Evolutionary conservation across 768 basidiomycete genomes (phyloP), one percentile per base, ranked within the genome.

Genomic region (Arthromyces matolae): DNA sequence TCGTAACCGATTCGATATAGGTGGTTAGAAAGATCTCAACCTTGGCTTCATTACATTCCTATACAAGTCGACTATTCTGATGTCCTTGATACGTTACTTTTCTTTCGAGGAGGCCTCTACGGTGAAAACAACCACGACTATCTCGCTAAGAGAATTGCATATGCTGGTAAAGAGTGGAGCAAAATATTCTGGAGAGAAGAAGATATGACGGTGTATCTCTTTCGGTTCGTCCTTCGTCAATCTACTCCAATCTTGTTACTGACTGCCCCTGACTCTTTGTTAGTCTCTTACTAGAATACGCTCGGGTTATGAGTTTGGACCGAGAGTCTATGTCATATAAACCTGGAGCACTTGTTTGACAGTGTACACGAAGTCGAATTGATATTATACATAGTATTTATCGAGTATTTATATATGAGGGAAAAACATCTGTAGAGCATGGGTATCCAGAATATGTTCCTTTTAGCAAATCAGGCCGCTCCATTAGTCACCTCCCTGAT

Each of bases 31-130:
- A 72, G 79, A 18, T 67, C 78, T 39, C 75, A 73, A 44, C 79
- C 83, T 0, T 86, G 84, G 83, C 75, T 85, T 2, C 84, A 86
- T 57, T 86, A 85, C 55, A 75, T 86, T 0, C 84, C 84, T 3
- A 64, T 86, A 3, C 75, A 79, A 49, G 60, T 81, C 0, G 79
- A 83, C 51, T 76, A 79, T 20, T 69, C 73, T 0, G 84, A 86
- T 61, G 56, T 89, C 8, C 76, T 82, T 60, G 86, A 88, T 47
- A 68, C 77, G 13, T 72, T 83, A 45, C 65, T 78, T 0, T 89
- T 89, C 66, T 87, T 87, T 60, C 73, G 77, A 0, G 82, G 83
- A 2, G 71, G 71, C 31, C 63, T 74, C 13, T 66, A 74, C 36
- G 74, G 77, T 19, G 69, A 72, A 43, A 70, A 68, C 3, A 77